Evolutionary conservation across 495 filamentous ascomycete genomes (phyloP).

Genomic region (Hyphodiscus hymeniophilus): DNA sequence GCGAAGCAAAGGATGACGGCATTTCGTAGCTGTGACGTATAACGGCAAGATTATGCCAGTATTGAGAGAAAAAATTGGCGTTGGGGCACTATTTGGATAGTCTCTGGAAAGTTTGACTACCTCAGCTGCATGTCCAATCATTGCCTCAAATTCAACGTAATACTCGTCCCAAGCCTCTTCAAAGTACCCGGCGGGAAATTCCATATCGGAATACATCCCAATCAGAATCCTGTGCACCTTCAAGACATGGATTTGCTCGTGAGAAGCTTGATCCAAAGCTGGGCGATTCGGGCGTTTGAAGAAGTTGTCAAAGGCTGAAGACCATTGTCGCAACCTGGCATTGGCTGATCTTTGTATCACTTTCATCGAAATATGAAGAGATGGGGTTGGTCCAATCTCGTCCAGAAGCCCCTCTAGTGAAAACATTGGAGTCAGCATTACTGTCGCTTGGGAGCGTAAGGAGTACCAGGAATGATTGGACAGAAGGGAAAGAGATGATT

Average conservation of each 20-base stretch:
- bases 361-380: neutral
- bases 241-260: neutral
- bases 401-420: too few species aligned
- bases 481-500: too few species aligned
- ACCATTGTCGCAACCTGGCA: neutral
- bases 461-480: too few species aligned
- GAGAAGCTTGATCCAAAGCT: neutral
- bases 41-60: constrained; percentile 16
- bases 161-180: neutral
- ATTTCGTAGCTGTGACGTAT: constrained; percentile 6
- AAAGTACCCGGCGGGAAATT: neutral
- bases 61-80: constrained; percentile 13
- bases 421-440: neutral
- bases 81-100: too few species aligned
- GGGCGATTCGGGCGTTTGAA: neutral
- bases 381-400: neutral
- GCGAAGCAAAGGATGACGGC: constrained; percentile 15
- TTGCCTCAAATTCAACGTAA: neutral
- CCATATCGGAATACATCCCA: neutral
- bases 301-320: neutral
- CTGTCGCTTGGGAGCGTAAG: too few species aligned
- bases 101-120: too few species aligned
- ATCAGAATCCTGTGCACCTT: neutral
- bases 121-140: neutral
- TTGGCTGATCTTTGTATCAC: neutral